Base-by-base conservation (phyloP, 768 basidiomycete species). In the Panaeolus cyanescens region DNA sequence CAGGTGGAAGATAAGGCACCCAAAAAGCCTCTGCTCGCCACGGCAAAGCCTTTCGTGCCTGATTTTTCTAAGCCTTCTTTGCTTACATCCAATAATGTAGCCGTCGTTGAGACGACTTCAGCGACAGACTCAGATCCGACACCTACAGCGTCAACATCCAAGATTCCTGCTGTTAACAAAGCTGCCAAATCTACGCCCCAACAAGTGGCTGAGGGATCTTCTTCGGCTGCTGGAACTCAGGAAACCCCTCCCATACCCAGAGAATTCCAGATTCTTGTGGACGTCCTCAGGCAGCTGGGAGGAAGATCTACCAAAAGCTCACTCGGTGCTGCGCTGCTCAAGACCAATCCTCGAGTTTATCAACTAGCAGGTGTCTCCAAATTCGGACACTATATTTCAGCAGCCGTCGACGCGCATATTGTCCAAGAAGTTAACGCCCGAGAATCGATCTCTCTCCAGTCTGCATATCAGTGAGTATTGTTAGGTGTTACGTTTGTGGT, bases 361-460 rank as follows among this genome's bases (percentile, higher is more conserved):
- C 25, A 10, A 25, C 17, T 63, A 2, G 62, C 59, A 8, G 62
- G 62, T 19, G 28, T 33, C 36, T 19, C 58, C 8, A 63, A 63
- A 34, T 63, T 59, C 17, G 58, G 20, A 9, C 37, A 31, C 25
- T 63, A 63, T 31, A 59, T 63, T 31, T 53, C 59, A 17, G 22
- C 32, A 2, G 62, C 62, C 34, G 45, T 56, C 19, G 55, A 56
- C 22, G 54, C 54, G 22, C 55, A 59, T 10, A 59, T 63, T 19
- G 30, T 63, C 40, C 37, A 33, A 37, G 33, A 34, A 30, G 45
- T 53, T 13, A 50, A 28, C 25, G 15, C 10, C 25, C 25, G 25
- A 50, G 45, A 50, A n/a, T 50, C 45, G 3, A 13, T 50, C 30
- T 25, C 45, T 28, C 45, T 50, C n/a, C 45, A 28, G 25, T 4